Base-by-base conservation (phyloP, 139 green algal genomes). In the Raphidocelis subcapitata region DNA sequence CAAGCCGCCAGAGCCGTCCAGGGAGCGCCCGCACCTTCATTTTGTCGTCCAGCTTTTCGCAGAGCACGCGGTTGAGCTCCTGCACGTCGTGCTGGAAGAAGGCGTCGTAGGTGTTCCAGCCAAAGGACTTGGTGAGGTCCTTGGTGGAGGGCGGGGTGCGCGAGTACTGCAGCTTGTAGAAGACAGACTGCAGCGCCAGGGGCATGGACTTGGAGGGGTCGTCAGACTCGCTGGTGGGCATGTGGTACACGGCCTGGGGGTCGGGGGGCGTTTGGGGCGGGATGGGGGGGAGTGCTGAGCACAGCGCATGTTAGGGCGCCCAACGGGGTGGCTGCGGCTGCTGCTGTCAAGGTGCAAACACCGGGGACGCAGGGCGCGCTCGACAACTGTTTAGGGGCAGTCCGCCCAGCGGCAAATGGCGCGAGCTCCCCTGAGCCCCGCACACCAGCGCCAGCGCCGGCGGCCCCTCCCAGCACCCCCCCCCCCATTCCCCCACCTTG, bases 11-110 rank as follows among this genome's bases (percentile, higher is more conserved):
- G 8, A 49, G 8, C 8, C 41, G 12, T 49, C 8, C 12, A 49
- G 41, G n/a, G 26, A 67, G 35, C 33, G 35, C 0, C 37, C 76
- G 1, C 55, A 91, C 91, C 91, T 98, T 98, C 95, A 99, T 99
- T 72, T 98, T 98, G 46, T 97, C 93, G 71, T 99, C 96, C 65
- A 99, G 89, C 68, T 94, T 95, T 62, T 99, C 96, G 72, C 86
- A 95, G 55, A 99, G 88, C 41, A 99, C 92, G 16, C 91, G 83
- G 74, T 98, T 97, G 28, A 99, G 85, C 89, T 99, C 96, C 83
- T 99, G 94, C 35, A 99, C 93, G 77, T 99, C 96, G 67, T 99
- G 94, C 89, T 99, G 95, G 87, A 97, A 91, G 87, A 99, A 99
- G 3, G 91, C 85, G 62, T 98, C 93, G 26, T 88, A 86, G 3